Conservation (phyloP, 2,329 filamentous ascomycete species). For the Exophiala bonariae region DNA sequence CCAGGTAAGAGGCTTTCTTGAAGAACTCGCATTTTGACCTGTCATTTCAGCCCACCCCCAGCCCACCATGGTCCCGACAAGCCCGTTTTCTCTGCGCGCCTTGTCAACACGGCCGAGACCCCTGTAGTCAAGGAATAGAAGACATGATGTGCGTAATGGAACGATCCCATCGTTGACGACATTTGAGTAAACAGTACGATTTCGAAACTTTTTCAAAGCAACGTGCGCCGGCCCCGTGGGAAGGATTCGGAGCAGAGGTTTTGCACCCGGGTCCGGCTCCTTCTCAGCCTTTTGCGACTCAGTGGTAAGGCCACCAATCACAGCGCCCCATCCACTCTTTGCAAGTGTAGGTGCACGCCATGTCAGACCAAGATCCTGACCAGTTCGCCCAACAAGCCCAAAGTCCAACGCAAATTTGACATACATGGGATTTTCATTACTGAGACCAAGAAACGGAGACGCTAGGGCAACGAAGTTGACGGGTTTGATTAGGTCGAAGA, state of each 20-base stretch:
- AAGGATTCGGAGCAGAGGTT: constrained; percentile 76
- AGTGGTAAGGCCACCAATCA: constrained; percentile 65
- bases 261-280: constrained; percentile 78
- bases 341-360: constrained; percentile 75
- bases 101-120: constrained; percentile 92
- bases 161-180: constrained; percentile 90
- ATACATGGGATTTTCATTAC: constrained; percentile 96
- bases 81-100: constrained; percentile 82
- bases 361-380: constrained; percentile 89
- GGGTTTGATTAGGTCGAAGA: constrained; percentile 77
- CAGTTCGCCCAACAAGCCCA: constrained; percentile 91
- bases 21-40: constrained; percentile 61
- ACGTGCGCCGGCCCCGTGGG: constrained; percentile 81
- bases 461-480: constrained; percentile 95
- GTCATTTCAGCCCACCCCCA: constrained; percentile 96
- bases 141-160: constrained; percentile 86
- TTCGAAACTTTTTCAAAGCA: constrained; percentile 72
- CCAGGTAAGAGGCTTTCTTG: constrained; percentile 37
- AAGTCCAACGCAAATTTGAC: constrained; percentile 97
- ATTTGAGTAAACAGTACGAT: constrained; percentile 80
- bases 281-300: constrained; percentile 51
- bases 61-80: constrained; percentile 88
- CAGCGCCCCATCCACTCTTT: constrained; percentile 72
- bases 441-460: constrained; percentile 78
- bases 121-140: constrained; percentile 97